These are phyloP conservation scores for Fistulina hepatica DNA, from an alignment of 1,284 basidiomycete species.

Conservation along the genomic window DNA sequence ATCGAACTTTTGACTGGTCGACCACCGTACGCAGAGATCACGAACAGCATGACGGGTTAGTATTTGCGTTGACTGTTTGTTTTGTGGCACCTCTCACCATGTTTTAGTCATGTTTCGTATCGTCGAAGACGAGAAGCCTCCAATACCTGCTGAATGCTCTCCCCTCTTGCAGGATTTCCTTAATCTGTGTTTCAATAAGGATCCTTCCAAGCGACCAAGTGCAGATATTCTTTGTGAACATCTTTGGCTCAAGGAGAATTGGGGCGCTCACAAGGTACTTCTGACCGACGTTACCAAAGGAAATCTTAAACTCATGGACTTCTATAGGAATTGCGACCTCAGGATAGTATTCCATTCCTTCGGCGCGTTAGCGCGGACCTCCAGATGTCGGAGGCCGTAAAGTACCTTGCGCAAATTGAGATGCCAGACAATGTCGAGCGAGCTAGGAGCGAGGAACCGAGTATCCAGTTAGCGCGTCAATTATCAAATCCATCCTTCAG, in stretches of 20 bases:
- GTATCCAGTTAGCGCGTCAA: slow-evolving; percentile 22
- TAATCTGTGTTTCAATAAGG: slow-evolving; percentile 78
- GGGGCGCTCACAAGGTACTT: slow-evolving; percentile 60
- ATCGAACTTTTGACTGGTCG: slow-evolving; percentile 87
- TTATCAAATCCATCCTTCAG: slow-evolving; percentile 31
- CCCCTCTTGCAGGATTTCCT: slow-evolving; percentile 70
- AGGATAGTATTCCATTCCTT: slow-evolving; percentile 91
- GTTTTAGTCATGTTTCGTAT: slow-evolving; percentile 84
- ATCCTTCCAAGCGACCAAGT: slow-evolving; percentile 68
- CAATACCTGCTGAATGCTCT: slow-evolving; percentile 72
- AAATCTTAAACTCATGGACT: slow-evolving; percentile 6
- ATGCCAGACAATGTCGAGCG: slow-evolving; percentile 36
- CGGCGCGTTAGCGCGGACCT: slow-evolving; percentile 81
- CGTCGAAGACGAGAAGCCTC: slow-evolving; percentile 85
- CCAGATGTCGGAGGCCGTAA: slow-evolving; percentile 56
- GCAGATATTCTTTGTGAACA: slow-evolving; percentile 83
- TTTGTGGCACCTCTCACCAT: slow-evolving; percentile 9
- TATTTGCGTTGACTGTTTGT: slow-evolving; percentile 11
- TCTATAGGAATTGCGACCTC: slow-evolving; percentile 64
- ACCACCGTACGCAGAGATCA: slow-evolving; percentile 83
- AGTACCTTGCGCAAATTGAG: slow-evolving; percentile 45
- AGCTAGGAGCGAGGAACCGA: slow-evolving; percentile 24
- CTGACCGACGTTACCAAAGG: slow-evolving; percentile 12
- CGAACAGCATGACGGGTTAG: slow-evolving; percentile 77
- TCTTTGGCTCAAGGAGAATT: slow-evolving; percentile 77